Evolutionary conservation across 1,284 basidiomycete species (phyloP).

Genomic region (Sporisorium scitamineum): DNA sequence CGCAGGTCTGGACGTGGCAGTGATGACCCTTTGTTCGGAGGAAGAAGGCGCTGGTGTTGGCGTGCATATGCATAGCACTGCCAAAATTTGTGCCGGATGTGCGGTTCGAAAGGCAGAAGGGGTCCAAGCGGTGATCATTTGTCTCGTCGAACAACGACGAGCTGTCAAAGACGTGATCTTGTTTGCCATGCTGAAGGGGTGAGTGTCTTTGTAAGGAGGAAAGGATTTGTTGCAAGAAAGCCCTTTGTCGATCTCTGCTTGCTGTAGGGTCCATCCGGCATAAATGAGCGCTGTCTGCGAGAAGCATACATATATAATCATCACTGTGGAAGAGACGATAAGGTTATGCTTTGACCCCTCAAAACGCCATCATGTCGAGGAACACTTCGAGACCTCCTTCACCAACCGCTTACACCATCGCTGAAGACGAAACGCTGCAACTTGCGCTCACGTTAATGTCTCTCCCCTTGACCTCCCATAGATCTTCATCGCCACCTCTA

Average conservation of each 20-base stretch:
- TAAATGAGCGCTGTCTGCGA: background rate
- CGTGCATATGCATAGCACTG: background rate
- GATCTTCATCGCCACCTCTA: background rate
- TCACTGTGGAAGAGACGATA: no score
- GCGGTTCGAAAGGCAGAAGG: background rate
- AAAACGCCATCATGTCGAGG: background rate
- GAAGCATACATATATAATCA: background rate
- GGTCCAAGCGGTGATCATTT: background rate
- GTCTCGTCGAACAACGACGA: background rate
- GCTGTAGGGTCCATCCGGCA: background rate
- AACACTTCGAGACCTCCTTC: background rate
- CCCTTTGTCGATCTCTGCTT: background rate
- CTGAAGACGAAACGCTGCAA: conserved; percentile 3
- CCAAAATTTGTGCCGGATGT: background rate
- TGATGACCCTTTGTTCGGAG: background rate
- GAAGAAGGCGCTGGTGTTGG: background rate
- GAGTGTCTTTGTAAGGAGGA: background rate
- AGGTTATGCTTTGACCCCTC: background rate
- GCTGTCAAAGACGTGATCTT: background rate
- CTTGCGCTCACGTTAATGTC: conserved; percentile 20
- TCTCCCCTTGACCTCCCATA: background rate
- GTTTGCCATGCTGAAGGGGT: background rate
- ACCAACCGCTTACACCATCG: background rate
- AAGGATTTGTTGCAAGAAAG: background rate
- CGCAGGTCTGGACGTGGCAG: background rate